Conservation (phyloP, 257 asterid species). For the Rehmannia glutinosa region DNA sequence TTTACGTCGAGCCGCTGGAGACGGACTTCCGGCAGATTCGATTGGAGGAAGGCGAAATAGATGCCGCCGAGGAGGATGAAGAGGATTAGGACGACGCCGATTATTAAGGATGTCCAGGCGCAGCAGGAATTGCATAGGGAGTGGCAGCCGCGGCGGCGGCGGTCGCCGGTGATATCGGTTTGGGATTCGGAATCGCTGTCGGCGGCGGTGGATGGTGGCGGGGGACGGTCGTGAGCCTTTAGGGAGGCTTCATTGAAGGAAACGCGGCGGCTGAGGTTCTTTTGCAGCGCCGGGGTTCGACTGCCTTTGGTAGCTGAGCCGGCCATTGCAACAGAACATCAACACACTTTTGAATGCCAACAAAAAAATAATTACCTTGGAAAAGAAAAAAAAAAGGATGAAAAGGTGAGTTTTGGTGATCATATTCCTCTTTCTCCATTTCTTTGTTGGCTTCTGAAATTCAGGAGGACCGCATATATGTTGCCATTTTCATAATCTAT, state of each 20-base stretch:
- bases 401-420: slow-evolving; percentile 5
- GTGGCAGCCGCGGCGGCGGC: slow-evolving; percentile 9
- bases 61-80: slow-evolving; percentile 24
- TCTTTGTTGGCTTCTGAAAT: not conserved
- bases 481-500: too few relatives aligned
- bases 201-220: not conserved
- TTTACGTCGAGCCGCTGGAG: slow-evolving; percentile 30
- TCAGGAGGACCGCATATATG: slow-evolving; percentile 8
- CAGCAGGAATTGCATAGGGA: slow-evolving; percentile 25
- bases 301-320: slow-evolving; percentile 4
- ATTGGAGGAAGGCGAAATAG: slow-evolving; percentile 31
- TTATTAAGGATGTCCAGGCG: slow-evolving; percentile 18
- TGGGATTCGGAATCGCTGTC: slow-evolving; percentile 19
- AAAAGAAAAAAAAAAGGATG: not conserved
- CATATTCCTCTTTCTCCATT: too few relatives aligned
- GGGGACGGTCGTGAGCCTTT: slow-evolving; percentile 7
- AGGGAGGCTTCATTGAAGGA: slow-evolving; percentile 33
- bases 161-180: not conserved
- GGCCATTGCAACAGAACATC: slow-evolving; percentile 26
- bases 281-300: slow-evolving; percentile 16
- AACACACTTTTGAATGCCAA: not conserved
- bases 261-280: slow-evolving; percentile 42
- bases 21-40: slow-evolving; percentile 36
- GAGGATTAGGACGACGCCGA: slow-evolving; percentile 22
- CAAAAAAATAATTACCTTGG: not conserved